Percentiles rank a stretch among this genome's conserved stretches.
These are phyloP conservation scores for Moesziomyces globuligerus DNA, from an alignment of 1,284 basidiomycete genomes.

Conservation along the genomic window DNA sequence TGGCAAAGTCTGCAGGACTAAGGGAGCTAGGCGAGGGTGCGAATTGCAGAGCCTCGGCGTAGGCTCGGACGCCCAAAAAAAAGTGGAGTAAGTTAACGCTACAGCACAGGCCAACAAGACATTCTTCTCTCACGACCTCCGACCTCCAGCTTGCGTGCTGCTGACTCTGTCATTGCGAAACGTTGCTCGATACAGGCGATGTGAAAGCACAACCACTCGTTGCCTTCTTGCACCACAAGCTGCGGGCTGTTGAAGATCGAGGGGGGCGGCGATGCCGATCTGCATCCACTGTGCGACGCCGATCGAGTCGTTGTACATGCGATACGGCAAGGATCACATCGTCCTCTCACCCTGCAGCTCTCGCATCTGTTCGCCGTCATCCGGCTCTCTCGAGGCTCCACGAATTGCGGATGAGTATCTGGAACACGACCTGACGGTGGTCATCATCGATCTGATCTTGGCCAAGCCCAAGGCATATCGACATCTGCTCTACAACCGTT, in stretches of 20 bases:
- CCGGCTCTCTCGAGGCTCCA: conserved; percentile 64
- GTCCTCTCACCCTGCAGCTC: conserved; percentile 35
- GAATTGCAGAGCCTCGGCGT: not conserved
- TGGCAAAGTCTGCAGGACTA: no score
- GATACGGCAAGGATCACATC: conserved; percentile 42
- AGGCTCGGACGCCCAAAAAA: not conserved
- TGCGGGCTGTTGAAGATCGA: no score
- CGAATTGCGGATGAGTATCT: conserved; percentile 84
- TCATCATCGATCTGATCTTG: conserved; percentile 84
- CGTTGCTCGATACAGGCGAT: no score
- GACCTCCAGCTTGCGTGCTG: no score
- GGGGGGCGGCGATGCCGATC: conserved; percentile 23
- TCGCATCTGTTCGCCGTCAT: conserved; percentile 7
- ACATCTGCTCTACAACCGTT: conserved; percentile 86
- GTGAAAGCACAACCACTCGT: no score
- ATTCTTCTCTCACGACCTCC: no score
- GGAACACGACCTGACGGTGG: conserved; percentile 81
- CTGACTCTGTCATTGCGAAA: no score
- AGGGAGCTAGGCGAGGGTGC: not conserved
- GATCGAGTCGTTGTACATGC: conserved; percentile 36
- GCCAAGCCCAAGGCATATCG: conserved; percentile 86
- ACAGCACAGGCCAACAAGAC: not conserved
- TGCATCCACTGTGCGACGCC: conserved; percentile 46
- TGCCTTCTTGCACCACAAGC: no score
- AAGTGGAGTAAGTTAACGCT: not conserved